Percentiles rank a stretch among this genome's conserved stretches.
These are phyloP conservation scores for Eimeria maxima DNA, from an alignment of 169 alveolate genomes.

Conservation along the genomic window DNA sequence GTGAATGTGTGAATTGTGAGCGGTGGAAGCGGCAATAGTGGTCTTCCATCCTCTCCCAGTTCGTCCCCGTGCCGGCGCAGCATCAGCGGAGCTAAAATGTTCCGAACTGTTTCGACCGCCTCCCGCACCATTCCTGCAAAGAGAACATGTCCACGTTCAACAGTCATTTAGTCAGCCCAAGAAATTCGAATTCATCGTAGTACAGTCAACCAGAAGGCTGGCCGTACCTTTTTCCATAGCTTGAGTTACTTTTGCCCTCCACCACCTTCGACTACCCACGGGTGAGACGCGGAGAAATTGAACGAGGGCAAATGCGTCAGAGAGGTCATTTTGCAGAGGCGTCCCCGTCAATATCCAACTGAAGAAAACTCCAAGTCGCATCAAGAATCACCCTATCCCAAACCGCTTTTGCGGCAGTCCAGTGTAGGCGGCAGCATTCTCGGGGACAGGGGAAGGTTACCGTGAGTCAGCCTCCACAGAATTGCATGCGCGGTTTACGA, in stretches of 20 bases:
- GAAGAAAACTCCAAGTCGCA: neutral
- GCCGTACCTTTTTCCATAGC: constrained; percentile 80
- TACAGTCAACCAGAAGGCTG: neutral
- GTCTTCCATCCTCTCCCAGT: constrained; percentile 88
- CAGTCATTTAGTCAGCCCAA: neutral
- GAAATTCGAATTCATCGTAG: neutral
- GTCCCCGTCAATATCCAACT: constrained; percentile 97
- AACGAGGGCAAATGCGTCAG: constrained; percentile 94
- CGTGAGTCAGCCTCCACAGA: constrained; percentile 90
- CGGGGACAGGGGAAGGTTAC: constrained; percentile 24
- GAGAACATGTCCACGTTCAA: neutral
- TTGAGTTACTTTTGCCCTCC: constrained; percentile 89
- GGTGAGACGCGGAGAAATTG: constrained; percentile 93
- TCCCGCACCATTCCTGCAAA: constrained; percentile 85
- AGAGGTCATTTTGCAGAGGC: constrained; percentile 95
- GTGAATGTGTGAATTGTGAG: constrained; percentile 89
- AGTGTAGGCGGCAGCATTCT: neutral
- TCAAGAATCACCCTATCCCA: neutral
- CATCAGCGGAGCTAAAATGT: constrained; percentile 91
- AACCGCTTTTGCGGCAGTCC: neutral
- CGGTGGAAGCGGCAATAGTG: constrained; percentile 91
- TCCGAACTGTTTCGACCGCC: constrained; percentile 87
- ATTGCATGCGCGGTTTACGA: constrained; percentile 90
- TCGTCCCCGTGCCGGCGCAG: constrained; percentile 94
- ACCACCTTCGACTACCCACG: constrained; percentile 90